Evolutionary conservation across 345 rosid genomes (phyloP).

Genomic region (Camelina neglecta): DNA sequence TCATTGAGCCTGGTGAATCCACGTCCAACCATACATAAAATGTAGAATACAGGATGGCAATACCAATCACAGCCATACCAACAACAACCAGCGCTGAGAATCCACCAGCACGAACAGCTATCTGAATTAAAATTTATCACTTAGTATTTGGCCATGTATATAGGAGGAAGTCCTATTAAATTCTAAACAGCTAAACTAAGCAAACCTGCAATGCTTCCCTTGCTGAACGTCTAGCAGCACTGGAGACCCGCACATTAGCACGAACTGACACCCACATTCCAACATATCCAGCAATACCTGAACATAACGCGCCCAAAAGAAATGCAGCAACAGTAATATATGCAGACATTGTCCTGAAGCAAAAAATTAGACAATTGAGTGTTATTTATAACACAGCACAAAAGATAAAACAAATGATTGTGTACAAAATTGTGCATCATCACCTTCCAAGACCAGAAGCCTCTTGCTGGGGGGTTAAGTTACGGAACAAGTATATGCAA

Average conservation of each 20-base stretch:
- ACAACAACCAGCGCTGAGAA: constrained; percentile 97
- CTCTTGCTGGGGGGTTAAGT: constrained; percentile 92
- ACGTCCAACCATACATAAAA: constrained; percentile 96
- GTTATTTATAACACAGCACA: constrained; percentile 52
- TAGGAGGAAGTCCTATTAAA: neutral
- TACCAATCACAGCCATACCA: constrained; percentile 98
- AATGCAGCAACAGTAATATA: constrained; percentile 92
- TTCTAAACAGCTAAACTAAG: neutral
- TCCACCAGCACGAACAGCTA: constrained; percentile 99
- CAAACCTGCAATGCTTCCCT: constrained; percentile 99
- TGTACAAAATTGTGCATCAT: constrained; percentile 40
- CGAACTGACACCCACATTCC: constrained; percentile 99
- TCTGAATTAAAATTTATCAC: constrained; percentile 50
- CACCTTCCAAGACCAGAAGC: constrained; percentile 97
- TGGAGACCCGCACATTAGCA: constrained; percentile 98
- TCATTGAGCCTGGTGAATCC: constrained; percentile 84
- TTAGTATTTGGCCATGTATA: constrained; percentile 38
- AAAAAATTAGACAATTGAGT: constrained; percentile 31
- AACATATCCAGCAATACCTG: constrained; percentile 94
- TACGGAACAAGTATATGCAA: constrained; percentile 84
- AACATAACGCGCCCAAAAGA: constrained; percentile 93
- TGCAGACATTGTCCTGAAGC: constrained; percentile 77
- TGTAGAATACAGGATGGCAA: constrained; percentile 90
- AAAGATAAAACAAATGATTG: constrained; percentile 13
- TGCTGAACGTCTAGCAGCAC: constrained; percentile 99